Evolutionary conservation across 2,329 filamentous ascomycete genomes (phyloP).

Genomic region (Aspergillus piperis): DNA sequence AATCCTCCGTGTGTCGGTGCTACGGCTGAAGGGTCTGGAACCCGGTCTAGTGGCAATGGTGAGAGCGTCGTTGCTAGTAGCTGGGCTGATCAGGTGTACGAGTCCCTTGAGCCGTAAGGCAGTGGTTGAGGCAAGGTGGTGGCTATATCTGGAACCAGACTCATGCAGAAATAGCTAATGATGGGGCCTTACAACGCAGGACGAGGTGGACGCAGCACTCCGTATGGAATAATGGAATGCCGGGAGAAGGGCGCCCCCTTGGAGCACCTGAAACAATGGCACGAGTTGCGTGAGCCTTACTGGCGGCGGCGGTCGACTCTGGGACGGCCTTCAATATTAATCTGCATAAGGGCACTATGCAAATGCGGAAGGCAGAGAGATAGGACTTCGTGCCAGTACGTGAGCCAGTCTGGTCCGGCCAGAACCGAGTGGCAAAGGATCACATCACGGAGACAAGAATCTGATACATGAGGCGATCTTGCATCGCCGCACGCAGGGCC

Average conservation of each 20-base stretch:
- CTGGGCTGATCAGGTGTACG: background rate
- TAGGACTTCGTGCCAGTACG: background rate
- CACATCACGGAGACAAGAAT: conserved; percentile 2
- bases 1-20: background rate
- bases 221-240: conserved; percentile 2
- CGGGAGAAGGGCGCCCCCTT: background rate
- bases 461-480: conserved; percentile 12
- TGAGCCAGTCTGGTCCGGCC: background rate
- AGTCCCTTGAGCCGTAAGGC: background rate
- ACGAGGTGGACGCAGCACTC: background rate
- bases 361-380: background rate
- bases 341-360: background rate
- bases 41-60: background rate
- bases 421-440: conserved; percentile 1
- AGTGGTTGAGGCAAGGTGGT: background rate
- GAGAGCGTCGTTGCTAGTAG: background rate
- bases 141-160: background rate
- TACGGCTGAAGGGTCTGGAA: background rate
- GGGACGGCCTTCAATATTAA: background rate
- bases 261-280: conserved; percentile 5
- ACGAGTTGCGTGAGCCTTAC: conserved; percentile 6
- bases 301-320: background rate
- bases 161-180: background rate
- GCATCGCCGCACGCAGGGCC: conserved; percentile 9
- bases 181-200: background rate